These are phyloP conservation scores for Canavalia gladiata DNA, from an alignment of 306 rosid genomes.

Conservation along the genomic window DNA sequence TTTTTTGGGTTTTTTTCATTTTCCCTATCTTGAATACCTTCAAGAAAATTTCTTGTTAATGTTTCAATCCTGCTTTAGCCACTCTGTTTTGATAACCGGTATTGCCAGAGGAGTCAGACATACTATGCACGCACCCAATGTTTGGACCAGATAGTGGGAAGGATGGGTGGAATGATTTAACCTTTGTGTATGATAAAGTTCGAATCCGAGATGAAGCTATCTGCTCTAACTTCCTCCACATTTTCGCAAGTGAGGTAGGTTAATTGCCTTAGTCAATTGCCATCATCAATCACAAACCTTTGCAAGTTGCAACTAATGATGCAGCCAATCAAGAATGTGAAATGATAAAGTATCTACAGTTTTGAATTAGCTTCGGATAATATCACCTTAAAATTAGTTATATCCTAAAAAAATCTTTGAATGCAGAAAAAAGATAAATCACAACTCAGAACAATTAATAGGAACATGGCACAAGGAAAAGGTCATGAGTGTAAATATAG, in stretches of 20 bases:
- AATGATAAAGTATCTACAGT: background rate
- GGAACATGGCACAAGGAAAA: background rate
- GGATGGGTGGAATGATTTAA: slow-evolving; percentile 65
- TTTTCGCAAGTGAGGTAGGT: slow-evolving; percentile 60
- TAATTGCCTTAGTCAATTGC: background rate
- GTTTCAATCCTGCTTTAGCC: too few relatives aligned
- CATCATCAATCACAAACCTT: slow-evolving; percentile 4
- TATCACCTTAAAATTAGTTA: background rate
- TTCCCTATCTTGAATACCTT: too few relatives aligned
- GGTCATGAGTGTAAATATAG: background rate
- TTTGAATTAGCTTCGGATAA: background rate
- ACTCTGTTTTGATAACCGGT: slow-evolving; percentile 36
- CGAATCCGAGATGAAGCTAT: slow-evolving; percentile 60
- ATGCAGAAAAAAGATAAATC: background rate
- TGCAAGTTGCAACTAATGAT: background rate
- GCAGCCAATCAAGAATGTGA: background rate
- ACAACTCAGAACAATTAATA: background rate
- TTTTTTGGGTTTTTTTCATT: too few relatives aligned
- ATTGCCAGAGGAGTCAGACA: slow-evolving; percentile 63
- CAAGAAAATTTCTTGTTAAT: too few relatives aligned
- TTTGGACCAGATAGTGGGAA: slow-evolving; percentile 69
- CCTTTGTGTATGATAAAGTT: slow-evolving; percentile 61
- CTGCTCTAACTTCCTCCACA: slow-evolving; percentile 62
- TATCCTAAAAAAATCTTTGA: background rate
- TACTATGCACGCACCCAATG: slow-evolving; percentile 74